Evolutionary conservation across 495 filamentous ascomycete genomes (phyloP).

Genomic region (Usnea hakonensis): DNA sequence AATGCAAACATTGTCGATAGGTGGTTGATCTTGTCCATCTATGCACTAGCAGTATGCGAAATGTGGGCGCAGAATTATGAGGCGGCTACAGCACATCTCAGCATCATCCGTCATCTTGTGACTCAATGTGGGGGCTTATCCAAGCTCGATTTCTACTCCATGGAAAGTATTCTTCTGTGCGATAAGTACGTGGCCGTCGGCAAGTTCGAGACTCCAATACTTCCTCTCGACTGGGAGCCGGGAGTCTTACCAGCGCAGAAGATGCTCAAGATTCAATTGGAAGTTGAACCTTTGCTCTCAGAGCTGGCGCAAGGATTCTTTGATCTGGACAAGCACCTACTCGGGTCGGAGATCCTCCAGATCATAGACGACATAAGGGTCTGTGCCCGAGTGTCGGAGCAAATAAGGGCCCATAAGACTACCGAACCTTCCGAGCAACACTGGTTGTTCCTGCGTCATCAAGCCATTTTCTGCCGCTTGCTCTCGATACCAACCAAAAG

Average conservation of each 20-base stretch:
- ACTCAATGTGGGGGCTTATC: background rate
- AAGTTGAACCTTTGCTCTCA: background rate
- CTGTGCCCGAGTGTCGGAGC: background rate
- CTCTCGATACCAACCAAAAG: background rate
- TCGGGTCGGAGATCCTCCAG: background rate
- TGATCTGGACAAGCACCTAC: background rate
- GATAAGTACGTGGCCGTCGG: conserved; percentile 7
- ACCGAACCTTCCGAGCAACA: background rate
- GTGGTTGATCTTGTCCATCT: conserved; percentile 4
- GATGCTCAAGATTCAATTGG: background rate
- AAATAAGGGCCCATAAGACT: background rate
- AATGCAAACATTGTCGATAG: background rate
- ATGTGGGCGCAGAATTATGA: conserved; percentile 8
- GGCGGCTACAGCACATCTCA: background rate
- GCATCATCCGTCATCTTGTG: background rate
- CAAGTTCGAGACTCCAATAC: background rate
- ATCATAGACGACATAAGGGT: background rate
- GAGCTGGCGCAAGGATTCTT: background rate
- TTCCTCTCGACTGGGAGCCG: conserved; percentile 6
- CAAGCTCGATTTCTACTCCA: conserved; percentile 1
- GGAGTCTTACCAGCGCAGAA: background rate
- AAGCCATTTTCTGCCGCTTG: background rate
- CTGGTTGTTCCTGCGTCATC: conserved; percentile 7
- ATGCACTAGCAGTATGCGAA: conserved; percentile 4
- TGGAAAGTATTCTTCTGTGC: conserved; percentile 8